Percentiles rank a stretch among this genome's conserved stretches.
phyloP scores from a whole-genome alignment of 306 rosid species.

The Mimosa bimucronata region DNA sequence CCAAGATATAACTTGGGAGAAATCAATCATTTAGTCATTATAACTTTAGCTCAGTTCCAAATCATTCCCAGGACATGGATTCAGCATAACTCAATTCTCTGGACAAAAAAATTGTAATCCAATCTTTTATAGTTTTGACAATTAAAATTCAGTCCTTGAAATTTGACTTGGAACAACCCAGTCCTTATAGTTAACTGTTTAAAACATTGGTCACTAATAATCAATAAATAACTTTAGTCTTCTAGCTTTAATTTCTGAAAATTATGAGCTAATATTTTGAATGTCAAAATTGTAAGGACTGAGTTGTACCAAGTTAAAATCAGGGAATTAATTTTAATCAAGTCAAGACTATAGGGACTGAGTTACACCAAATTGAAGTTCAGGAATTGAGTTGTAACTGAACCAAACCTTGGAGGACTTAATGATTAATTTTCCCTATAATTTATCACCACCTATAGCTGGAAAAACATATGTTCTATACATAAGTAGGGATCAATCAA shows the following conservation, averaged over 20 bases:
- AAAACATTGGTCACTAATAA: too few species aligned
- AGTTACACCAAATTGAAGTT: too few species aligned
- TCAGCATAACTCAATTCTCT: too few species aligned
- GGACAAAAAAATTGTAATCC: too few species aligned
- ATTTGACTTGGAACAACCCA: not conserved
- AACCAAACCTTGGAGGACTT: not conserved
- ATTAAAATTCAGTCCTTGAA: too few species aligned
- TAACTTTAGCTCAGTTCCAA: not conserved
- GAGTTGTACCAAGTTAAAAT: not conserved
- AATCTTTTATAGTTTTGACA: too few species aligned
- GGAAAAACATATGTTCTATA: not conserved
- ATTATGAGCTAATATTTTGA: not conserved
- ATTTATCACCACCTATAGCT: not conserved
- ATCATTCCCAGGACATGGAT: not conserved
- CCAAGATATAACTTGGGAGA: not conserved
- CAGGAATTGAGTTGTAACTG: too few species aligned
- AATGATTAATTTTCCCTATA: not conserved
- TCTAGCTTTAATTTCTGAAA: too few species aligned
- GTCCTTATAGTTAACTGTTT: too few species aligned
- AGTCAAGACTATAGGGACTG: not conserved
- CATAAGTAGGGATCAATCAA: not conserved
- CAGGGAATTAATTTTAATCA: too few species aligned
- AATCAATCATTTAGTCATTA: too few species aligned
- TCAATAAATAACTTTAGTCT: too few species aligned
- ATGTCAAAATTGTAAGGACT: not conserved